Percentiles rank a stretch among this genome's conserved stretches.
Evolutionary conservation across 768 basidiomycete genomes (phyloP).

Genomic region (Suillus sp.): DNA sequence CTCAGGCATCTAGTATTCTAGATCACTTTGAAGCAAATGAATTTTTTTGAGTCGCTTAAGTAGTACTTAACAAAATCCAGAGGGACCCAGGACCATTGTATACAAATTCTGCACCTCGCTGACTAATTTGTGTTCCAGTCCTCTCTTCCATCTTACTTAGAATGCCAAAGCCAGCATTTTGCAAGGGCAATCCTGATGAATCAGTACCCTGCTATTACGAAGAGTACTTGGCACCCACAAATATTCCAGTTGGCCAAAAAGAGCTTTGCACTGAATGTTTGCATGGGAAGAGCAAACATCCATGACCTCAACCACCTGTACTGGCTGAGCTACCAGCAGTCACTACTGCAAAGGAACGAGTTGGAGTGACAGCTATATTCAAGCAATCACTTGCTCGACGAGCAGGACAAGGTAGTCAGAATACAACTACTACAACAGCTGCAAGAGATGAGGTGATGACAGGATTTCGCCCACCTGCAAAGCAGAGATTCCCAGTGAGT

Average conservation of each 20-base stretch:
- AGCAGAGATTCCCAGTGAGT: no score
- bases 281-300: constrained; percentile 2
- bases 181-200: constrained; percentile 1
- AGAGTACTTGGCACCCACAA: neutral
- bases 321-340: no score
- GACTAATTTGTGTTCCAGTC: neutral
- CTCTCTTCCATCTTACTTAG: neutral
- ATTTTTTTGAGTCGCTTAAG: neutral
- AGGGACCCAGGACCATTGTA: neutral
- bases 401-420: no score
- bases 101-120: constrained; percentile 8
- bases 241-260: neutral
- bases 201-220: neutral
- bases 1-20: neutral
- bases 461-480: no score
- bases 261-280: neutral
- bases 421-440: no score
- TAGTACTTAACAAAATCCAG: neutral
- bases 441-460: no score
- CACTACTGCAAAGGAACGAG: no score
- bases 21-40: neutral
- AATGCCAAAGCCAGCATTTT: neutral
- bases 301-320: neutral
- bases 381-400: no score
- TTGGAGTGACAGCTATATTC: no score